Evolutionary conservation across 1,284 basidiomycete genomes (phyloP), one percentile per base, ranked within the genome.

Genomic region (Cryptococcus floricola): DNA sequence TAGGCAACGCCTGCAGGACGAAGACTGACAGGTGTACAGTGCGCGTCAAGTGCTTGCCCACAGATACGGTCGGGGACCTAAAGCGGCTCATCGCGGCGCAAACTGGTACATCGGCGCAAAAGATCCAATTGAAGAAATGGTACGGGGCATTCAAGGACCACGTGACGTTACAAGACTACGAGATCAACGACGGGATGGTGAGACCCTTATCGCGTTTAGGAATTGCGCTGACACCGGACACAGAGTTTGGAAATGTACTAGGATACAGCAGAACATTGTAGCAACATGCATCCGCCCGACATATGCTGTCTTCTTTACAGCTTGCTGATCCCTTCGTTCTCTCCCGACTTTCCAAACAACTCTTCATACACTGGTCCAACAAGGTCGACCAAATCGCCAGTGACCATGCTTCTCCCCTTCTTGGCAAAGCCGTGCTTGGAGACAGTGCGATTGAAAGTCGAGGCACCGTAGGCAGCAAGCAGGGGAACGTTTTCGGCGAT

Each of bases 91-190:
- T 98, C 64, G 93, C 89, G 2, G 94, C 93, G 3, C 95, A 98
- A 77, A 98, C 86, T 0, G 96, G 95, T 48, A 98, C 94, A 3
- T 85, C 90, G 68, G 72, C 78, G 9, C 79, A 78, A 45, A 94
- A 98, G 84, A 97, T 98, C 60, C 84, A 88, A 69, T 80, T 98
- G 53, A 98, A 97, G 85, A 98, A 98, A 83, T 97, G 93, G 93
- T 93, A 94, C 74, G 93, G 84, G 1, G 87, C 86, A 49, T 95
- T 87, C 81, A 95, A 95, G 77, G 91, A 95, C 72, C 91, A 97
- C 73, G 95, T 98, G 69, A 90, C 91, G 5, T 82, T 98, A 14
- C 77, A 83, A 43, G 96, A 98, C 77, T 98, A 97, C 70, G 93
- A 97, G 80, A 94, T 94, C 59, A 78, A 92, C 71, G 90, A 95